phyloP scores from a whole-genome alignment of 345 rosid genomes.

The Theobroma cacao region DNA sequence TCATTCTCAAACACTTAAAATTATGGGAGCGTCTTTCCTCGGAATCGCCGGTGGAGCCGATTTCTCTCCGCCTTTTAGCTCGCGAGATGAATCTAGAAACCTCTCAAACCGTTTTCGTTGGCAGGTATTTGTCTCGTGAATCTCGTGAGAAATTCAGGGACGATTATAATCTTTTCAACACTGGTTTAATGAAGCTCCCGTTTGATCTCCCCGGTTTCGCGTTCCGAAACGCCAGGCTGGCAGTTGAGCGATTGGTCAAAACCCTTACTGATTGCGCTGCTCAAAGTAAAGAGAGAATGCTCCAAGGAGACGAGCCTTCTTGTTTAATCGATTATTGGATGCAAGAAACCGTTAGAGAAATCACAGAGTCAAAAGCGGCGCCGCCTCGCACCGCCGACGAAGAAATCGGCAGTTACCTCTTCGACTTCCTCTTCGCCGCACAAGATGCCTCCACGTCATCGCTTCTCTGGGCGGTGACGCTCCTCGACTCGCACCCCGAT shows the following conservation, averaged over 20 bases:
- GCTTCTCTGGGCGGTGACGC: constrained; percentile 71
- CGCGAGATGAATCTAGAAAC: constrained; percentile 86
- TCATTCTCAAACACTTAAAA: constrained; percentile 55
- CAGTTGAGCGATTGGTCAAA: constrained; percentile 49
- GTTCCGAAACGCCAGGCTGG: constrained; percentile 63
- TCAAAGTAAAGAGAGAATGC: constrained; percentile 56
- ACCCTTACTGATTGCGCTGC: constrained; percentile 43
- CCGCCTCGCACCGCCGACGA: constrained; percentile 45
- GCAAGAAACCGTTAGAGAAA: constrained; percentile 52
- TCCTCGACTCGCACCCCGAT: constrained; percentile 74
- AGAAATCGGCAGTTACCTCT: constrained; percentile 67
- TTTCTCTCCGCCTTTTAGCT: constrained; percentile 43
- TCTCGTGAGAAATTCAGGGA: constrained; percentile 37
- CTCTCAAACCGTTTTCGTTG: constrained; percentile 84
- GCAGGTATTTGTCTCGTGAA: constrained; percentile 48
- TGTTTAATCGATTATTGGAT: constrained; percentile 86
- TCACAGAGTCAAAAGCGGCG: constrained; percentile 27
- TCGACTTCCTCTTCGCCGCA: constrained; percentile 81
- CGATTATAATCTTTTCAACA: constrained; percentile 76
- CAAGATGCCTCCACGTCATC: constrained; percentile 95
- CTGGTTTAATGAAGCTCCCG: constrained; percentile 69
- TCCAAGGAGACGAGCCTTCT: constrained; percentile 46
- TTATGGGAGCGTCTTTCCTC: constrained; percentile 41
- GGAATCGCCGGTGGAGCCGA: constrained; percentile 11
- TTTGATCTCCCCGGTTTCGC: constrained; percentile 71